These are phyloP conservation scores for Obelidium mucronatum DNA, from an alignment of 192 early-diverging fungal genomes.

Conservation along the genomic window DNA sequence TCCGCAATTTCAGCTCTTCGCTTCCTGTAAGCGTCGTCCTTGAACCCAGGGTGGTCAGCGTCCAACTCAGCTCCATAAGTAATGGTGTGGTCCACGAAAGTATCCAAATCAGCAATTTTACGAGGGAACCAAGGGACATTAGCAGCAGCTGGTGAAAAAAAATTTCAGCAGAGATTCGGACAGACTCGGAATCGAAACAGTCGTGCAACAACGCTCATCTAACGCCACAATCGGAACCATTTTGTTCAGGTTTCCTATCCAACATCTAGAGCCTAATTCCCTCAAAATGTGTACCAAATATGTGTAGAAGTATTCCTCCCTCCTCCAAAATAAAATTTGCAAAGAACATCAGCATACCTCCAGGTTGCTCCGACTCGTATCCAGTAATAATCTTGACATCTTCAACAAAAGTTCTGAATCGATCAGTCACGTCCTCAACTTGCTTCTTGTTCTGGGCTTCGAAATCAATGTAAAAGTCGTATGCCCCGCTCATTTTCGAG, in stretches of 20 bases:
- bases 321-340: not conserved
- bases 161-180: not conserved
- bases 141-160: slow-evolving; percentile 4
- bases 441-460: slow-evolving; percentile 67
- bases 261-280: too few species aligned
- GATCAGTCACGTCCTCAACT: slow-evolving; percentile 66
- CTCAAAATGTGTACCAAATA: too few species aligned
- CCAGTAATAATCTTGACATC: slow-evolving; percentile 73
- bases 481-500: slow-evolving; percentile 79
- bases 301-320: not conserved
- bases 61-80: slow-evolving; percentile 83
- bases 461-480: slow-evolving; percentile 97
- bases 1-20: slow-evolving; percentile 84
- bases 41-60: slow-evolving; percentile 91
- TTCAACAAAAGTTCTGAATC: slow-evolving; percentile 68
- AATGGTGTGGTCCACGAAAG: slow-evolving; percentile 90
- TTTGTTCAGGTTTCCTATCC: too few species aligned
- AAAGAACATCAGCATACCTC: not conserved
- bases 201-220: not conserved
- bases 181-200: not conserved
- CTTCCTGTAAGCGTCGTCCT: slow-evolving; percentile 82
- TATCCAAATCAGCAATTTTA: slow-evolving; percentile 89
- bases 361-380: slow-evolving; percentile 46
- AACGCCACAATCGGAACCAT: too few species aligned
- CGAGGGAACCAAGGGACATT: slow-evolving; percentile 92